Evolutionary conservation across 2,329 filamentous ascomycete genomes (phyloP), one percentile per base, ranked within the genome.

Genomic region (Trichoderma semiorbis): DNA sequence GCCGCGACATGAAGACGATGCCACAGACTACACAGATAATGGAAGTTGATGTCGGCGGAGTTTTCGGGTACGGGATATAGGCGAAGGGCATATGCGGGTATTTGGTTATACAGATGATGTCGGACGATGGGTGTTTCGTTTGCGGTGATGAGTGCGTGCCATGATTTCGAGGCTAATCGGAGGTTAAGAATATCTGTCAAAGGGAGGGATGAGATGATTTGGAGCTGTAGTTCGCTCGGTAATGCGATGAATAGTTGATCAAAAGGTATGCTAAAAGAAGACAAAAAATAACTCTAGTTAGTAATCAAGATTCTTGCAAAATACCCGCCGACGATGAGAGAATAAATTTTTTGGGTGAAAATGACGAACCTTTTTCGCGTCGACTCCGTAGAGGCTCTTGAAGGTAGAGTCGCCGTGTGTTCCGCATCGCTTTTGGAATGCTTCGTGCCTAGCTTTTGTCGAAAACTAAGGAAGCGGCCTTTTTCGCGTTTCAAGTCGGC

Each of bases 21-120:
- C 89, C 89, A 91, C 75, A 91, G 81, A 24, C 89, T 86, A 75
- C 89, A 91, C 0, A 91, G 79, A 73, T 91, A 87, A 75, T 90
- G 88, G 39, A 91, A 85, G 72, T 84, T 89, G 67, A 88, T 81
- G 21, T 84, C 79, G 21, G 81, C 76, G 5, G 83, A 78, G 50
- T 86, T 82, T n/a, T 83, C 82, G 2, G 84, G 75, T 32, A 60
- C n/a, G 2, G 89, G 89, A 73, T 90, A 91, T 16, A 91, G 81
- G 39, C 87, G 85, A 58, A 86, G 83, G 28, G 89, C 87, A 75
- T 91, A 91, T 34, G 84, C 84, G 10, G 89, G 89, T 5, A 91
- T 84, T 73, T 88, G 86, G 72, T 89, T 83, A 63, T 88, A 81
- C 69, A 91, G 83, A 74, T 91, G 89, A 75, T 89, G 86, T 75